Base-by-base conservation (phyloP, 441 rosid species). In the Adansonia rubrostipa region DNA sequence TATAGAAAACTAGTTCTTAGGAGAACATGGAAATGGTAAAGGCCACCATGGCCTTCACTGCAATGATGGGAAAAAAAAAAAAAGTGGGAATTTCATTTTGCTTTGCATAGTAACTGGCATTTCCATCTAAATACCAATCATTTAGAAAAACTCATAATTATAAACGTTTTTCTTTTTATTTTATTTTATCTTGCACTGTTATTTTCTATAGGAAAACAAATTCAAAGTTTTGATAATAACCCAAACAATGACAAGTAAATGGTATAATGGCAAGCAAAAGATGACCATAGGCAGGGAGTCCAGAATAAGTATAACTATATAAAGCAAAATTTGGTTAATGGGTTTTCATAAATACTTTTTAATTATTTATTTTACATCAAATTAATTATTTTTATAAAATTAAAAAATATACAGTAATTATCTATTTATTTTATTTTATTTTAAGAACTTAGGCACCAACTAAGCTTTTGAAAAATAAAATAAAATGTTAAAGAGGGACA, bases 11-110 rank as follows among this genome's bases (percentile, higher is more conserved):
- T 36, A 36, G 42, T 36, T 36, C 42, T 36, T 36, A 36, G 48
- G 47, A 64, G 6, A 2, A 36, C n/a, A 64, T 6, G 69, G 48
- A 64, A 64, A 64, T 64, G 69, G 40, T 64, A 47, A 63, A 63
- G 40, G 36, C 9, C 60, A 57, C 62, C 62, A 57, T 2, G 62
- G 28, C 28, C 28, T 57, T 57, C 62, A 57, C 3, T 19, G 62
- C 62, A 17, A 57, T 57, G 28, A 58, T 58, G 63, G n/a, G n/a
- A n/a, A 33, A 36, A 58, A 19, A 2, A 15, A 62, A 28, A 65
- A 40, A 65, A 65, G 71, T 64, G 69, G 69, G 69, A 64, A 40
- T 64, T 64, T 15, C 22, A 64, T 36, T 64, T 36, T 64, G 69
- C 69, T 64, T 9, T 36, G 69, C 7, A 64, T 36, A 15, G 47